Base-by-base conservation (phyloP, 2,329 filamentous ascomycete species). In the Cladorrhinum sp. region DNA sequence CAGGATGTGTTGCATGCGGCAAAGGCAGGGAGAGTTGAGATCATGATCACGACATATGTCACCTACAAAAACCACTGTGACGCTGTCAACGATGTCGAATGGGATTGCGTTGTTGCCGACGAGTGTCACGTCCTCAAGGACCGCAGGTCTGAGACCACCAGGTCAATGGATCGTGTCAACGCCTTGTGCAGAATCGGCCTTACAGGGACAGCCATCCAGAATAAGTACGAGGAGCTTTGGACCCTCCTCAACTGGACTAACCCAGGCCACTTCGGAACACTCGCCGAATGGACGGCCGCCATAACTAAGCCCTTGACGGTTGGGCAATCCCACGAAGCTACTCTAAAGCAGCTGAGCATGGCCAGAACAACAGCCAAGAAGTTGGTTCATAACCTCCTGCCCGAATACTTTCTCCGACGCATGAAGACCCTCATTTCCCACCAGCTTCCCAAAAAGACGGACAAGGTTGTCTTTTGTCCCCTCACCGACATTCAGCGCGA, bases 191-290 rank as follows among this genome's bases (percentile, higher is more conserved):
- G 95, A 33, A 93, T 99, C 63, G 95, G 95, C 0, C 80, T 99
- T 8, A 98, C 93, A 0, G 95, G 95, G 1, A 99, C 95, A 0
- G 94, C 94, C 0, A 97, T 99, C 50, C 95, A 99, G 72, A 99
- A 99, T 74, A 95, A 91, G 66, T 99, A 99, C 72, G 92, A 97
- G 71, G 95, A 99, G 73, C 82, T 99, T 0, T 99, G 94, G 94
- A 96, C 92, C 0, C 80, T 99, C 0, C 79, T 99, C 2, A 96
- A 99, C 72, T 99, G 95, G 95, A 93, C 92, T 0, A 95, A 96
- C 67, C 95, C 95, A 0, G 94, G 92, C 0, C 76, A 82, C 52
- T 83, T 87, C 58, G 84, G 84, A 16, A 80, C 80, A 0, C 70
- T 90, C 9, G 78, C 83, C 4, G 89, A 90, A 48, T 99, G 95